phyloP scores from a whole-genome alignment of 768 basidiomycete species.

The Xerocomellus intermedius region DNA sequence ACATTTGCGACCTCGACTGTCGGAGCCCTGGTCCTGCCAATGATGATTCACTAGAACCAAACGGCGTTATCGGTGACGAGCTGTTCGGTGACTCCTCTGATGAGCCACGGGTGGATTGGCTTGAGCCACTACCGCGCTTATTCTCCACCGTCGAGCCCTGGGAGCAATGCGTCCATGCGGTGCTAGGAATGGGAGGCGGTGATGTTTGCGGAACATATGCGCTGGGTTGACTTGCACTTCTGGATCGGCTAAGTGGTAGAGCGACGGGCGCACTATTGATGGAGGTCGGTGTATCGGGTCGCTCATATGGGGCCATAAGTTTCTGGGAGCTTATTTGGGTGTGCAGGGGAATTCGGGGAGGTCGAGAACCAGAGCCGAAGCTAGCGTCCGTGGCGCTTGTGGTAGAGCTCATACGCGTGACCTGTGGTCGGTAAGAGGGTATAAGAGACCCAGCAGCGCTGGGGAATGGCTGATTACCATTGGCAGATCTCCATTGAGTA shows the following conservation, averaged over 20 bases:
- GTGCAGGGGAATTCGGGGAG: slow-evolving; percentile 46
- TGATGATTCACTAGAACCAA: slow-evolving; percentile 86
- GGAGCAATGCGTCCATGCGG: slow-evolving; percentile 48
- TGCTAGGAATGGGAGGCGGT: slow-evolving; percentile 53
- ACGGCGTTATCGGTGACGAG: slow-evolving; percentile 85
- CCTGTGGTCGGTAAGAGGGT: slow-evolving; percentile 40
- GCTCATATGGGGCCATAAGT: slow-evolving; percentile 54
- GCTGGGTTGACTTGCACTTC: slow-evolving; percentile 78
- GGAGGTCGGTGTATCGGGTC: slow-evolving; percentile 38
- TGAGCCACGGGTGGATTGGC: slow-evolving; percentile 73
- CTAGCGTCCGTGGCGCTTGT: slow-evolving; percentile 42
- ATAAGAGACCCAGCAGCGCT: slow-evolving; percentile 14
- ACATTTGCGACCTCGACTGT: slow-evolving; percentile 53
- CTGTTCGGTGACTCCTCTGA: slow-evolving; percentile 85
- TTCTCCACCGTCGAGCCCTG: slow-evolving; percentile 41
- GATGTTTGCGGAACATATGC: slow-evolving; percentile 57
- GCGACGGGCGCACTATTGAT: slow-evolving; percentile 16
- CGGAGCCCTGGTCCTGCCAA: slow-evolving; percentile 57
- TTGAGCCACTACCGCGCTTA: slow-evolving; percentile 84
- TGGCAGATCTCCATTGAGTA: slow-evolving; percentile 59
- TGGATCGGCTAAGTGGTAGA: slow-evolving; percentile 52
- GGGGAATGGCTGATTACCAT: slow-evolving; percentile 40
- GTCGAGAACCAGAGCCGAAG: slow-evolving; percentile 39
- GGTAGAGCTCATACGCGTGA: slow-evolving; percentile 48
- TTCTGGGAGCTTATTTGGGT: slow-evolving; percentile 72